phyloP scores from a whole-genome alignment of 768 basidiomycete species.

The Suillus subalutaceus region DNA sequence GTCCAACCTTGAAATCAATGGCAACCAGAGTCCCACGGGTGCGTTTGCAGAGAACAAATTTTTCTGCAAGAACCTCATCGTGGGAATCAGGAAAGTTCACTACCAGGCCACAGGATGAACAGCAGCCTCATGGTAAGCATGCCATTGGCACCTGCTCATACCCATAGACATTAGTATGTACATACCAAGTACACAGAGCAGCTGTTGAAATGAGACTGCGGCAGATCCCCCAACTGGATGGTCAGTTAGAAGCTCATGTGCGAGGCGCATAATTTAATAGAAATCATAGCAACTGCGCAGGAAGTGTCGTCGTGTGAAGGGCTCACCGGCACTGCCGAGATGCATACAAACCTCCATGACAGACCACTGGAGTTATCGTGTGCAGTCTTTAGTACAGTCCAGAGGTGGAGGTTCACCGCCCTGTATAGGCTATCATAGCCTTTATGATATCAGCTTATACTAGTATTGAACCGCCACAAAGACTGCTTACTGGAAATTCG shows the following conservation, averaged over 20 bases:
- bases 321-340: background rate
- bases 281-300: background rate
- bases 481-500: background rate
- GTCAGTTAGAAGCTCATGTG: background rate
- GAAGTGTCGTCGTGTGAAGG: background rate
- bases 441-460: background rate
- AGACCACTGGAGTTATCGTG: background rate
- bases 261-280: background rate
- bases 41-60: too few species aligned
- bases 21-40: too few species aligned
- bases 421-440: background rate
- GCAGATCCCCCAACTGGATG: background rate
- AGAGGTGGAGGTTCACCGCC: background rate
- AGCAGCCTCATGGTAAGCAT: background rate
- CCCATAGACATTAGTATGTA: background rate
- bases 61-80: too few species aligned
- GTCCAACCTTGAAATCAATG: too few species aligned
- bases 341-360: background rate
- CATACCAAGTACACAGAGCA: background rate
- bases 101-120: background rate
- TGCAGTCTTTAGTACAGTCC: background rate
- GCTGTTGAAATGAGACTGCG: background rate
- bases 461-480: background rate
- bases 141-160: background rate
- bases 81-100: background rate